These are phyloP conservation scores for Thymus mandschuricus DNA, from an alignment of 257 asterid genomes.

Conservation along the genomic window DNA sequence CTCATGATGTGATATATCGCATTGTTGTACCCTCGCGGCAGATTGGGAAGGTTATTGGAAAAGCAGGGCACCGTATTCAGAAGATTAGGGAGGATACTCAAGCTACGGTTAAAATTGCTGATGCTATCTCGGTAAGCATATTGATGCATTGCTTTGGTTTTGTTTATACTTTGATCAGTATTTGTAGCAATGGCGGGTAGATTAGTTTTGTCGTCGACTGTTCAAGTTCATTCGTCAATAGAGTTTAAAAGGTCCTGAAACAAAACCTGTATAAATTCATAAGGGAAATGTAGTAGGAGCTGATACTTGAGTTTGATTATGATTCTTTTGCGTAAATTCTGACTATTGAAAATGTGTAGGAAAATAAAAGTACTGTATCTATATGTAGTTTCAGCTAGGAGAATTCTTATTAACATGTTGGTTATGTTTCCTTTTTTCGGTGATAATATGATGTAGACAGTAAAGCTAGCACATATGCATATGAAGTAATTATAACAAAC, in stretches of 20 bases:
- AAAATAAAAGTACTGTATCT: not conserved
- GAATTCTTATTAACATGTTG: not conserved
- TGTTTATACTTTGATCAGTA: not conserved
- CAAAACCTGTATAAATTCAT: not conserved
- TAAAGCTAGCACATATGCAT: conserved; percentile 2
- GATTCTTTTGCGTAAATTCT: not conserved
- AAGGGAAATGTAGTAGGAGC: conserved; percentile 8
- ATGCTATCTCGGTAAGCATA: conserved; percentile 59
- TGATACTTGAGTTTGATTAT: conserved; percentile 15
- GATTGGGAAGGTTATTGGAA: conserved; percentile 96
- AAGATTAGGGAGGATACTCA: conserved; percentile 87
- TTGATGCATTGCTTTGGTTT: conserved; percentile 16
- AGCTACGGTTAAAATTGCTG: conserved; percentile 88
- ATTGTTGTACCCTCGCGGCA: conserved; percentile 90
- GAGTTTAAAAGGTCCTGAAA: no score
- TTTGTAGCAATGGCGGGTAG: not conserved
- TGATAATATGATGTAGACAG: conserved; percentile 10
- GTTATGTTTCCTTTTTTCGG: not conserved
- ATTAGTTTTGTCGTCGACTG: not conserved
- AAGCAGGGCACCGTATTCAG: conserved; percentile 89
- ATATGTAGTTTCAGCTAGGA: not conserved
- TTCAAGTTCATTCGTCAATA: not conserved
- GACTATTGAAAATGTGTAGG: not conserved
- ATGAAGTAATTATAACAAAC: conserved; percentile 7
- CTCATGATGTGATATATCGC: conserved; percentile 74